Evolutionary conservation across 768 basidiomycete species (phyloP), one percentile per base, ranked within the genome.

Genomic region (Hebeloma cylindrosporum): DNA sequence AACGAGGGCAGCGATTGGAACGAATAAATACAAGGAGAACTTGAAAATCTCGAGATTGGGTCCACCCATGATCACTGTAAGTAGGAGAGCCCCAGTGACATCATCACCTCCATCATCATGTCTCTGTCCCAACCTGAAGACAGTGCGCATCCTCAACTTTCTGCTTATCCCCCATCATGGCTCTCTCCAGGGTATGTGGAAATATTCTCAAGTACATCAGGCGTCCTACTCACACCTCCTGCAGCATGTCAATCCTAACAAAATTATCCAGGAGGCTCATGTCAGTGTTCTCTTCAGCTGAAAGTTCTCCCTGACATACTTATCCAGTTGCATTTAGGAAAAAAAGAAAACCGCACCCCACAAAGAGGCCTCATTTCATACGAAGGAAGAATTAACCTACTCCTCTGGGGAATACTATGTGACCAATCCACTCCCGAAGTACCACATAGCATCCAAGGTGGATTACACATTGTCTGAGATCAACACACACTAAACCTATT

Each of bases 21-120:
- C 82, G 56, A 90, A 90, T 44, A 93, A 80, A 64, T 93, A 93
- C 13, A 91, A 66, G 3, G 80, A 80, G 56, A 93, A 93, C 68
- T 92, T 93, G 82, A 93, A 90, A 13, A 93, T 77, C 65, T 93
- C 91, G 42, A 93, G 81, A 62, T 87, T 88, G 26, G 88, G 81
- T 8, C 87, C 83, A 2, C 74, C 86, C 86, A 88, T 67, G 32
- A 34, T 53, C 37, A 5, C 6, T 40, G 7, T 8, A 9, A 18
- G 14, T n/a, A 6, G 25, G n/a, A 28, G 17, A 32, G 18, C 22
- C 17, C 31, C 31, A 11, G 22, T 5, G 27, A 42, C 33, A 44
- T 41, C 49, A 50, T 50, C 49, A 50, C 43, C 7, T 8, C 21
- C 18, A 41, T 21, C 20, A 21, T 22, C 17, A 30, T 42, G 28